Evolutionary conservation across 2,329 filamentous ascomycete species (phyloP), one percentile per base, ranked within the genome.

Genomic region (Nemania abortiva): DNA sequence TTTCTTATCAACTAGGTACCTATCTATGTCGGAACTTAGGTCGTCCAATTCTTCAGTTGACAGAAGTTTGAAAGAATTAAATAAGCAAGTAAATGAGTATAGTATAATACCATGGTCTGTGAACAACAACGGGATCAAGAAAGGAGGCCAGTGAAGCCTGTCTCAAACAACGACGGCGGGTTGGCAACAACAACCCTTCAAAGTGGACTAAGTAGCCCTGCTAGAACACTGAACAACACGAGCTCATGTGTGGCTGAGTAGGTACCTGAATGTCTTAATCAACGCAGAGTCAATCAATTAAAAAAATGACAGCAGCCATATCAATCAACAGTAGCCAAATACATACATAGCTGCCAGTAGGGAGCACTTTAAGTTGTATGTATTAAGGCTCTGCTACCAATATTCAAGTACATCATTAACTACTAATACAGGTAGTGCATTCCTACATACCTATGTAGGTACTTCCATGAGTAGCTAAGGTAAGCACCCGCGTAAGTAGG

Each of bases 221-320:
- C 3, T 61, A 34, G 52, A 47, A 58, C 57, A 56, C 56, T 45
- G 57, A 47, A 54, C 22, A 61, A 66, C 47, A 62, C 62, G 57
- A 62, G 45, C 42, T 50, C 57, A 58, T 62, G 47, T 59, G 63
- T 65, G 66, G 66, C 52, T 55, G 52, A 54, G 27, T 27, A 9
- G 4, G 11, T 50, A 52, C 20, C 24, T 52, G 6, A 24, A 29
- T 37, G 29, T 55, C 52, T 55, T 57, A 64, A 57, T 64, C 52
- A 63, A 67, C 24, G 60, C 39, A 50, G 31, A 54, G 53, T 45
- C 56, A 52, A 24, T 24, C 54, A 42, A 37, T 42, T 20, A 52
- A 67, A 49, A 49, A 50, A 27, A 42, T 45, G 45, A 57, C 15
- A 49, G 47, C 24, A 5, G 7, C 34, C 34, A 37, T 37, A 37